These are phyloP conservation scores for Trichomonas vaginalis DNA, from an alignment of 208 protist species.

Conservation along the genomic window DNA sequence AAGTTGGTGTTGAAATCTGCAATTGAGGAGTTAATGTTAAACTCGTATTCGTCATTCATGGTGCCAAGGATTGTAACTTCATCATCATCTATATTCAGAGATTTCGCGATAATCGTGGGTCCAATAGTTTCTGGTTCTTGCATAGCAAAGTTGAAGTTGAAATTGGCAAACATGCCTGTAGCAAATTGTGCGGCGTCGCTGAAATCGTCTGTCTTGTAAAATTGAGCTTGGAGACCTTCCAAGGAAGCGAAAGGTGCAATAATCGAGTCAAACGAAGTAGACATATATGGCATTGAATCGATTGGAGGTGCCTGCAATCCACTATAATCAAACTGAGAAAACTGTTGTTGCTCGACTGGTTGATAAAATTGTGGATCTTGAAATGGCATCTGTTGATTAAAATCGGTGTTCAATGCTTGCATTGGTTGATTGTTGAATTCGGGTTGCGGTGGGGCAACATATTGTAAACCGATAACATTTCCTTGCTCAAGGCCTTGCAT, in stretches of 20 bases:
- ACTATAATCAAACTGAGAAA: background rate
- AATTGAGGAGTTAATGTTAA: background rate
- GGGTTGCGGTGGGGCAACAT: background rate
- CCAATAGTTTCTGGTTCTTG: background rate
- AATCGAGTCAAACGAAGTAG: background rate
- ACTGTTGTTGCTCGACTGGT: background rate
- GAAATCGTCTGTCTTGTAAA: background rate
- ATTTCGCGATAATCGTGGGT: background rate
- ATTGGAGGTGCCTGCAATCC: background rate
- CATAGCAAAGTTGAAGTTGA: background rate
- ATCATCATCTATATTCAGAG: background rate
- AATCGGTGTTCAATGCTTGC: background rate
- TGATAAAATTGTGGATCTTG: background rate
- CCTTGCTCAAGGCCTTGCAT: background rate
- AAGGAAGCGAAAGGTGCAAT: background rate
- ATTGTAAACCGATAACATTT: background rate
- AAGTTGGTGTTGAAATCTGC: background rate
- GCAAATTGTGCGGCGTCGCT: background rate
- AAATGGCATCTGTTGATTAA: background rate
- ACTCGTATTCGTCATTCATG: background rate
- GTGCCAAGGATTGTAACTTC: background rate
- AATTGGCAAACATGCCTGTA: background rate
- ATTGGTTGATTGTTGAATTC: background rate
- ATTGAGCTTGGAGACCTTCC: background rate
- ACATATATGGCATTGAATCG: background rate